Evolutionary conservation across 1,139 yeast genomes (phyloP).

Genomic region (Yamadazyma jaroonii): DNA sequence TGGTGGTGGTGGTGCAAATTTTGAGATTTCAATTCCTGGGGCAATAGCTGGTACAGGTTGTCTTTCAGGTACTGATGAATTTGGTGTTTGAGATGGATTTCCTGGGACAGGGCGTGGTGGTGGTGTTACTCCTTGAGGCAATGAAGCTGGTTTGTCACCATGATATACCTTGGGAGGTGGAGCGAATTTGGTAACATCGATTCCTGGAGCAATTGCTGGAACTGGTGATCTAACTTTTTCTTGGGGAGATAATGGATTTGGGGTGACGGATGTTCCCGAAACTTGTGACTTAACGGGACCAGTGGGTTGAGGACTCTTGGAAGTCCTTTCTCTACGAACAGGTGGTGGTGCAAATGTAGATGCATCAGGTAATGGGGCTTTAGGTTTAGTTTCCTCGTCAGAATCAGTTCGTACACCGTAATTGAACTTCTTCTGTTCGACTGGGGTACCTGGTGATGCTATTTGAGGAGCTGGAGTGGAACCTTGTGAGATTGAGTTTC

Average conservation of each 20-base stretch:
- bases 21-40: not conserved
- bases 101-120: slow-evolving; percentile 5
- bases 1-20: not conserved
- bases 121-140: slow-evolving; percentile 9
- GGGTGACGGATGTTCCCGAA: not conserved
- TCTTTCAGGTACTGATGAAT: too few species aligned
- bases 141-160: slow-evolving; percentile 1
- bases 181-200: slow-evolving; percentile 12
- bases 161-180: slow-evolving; percentile 18
- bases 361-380: slow-evolving; percentile 35
- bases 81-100: not conserved
- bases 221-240: slow-evolving; percentile 5
- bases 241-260: not conserved
- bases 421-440: slow-evolving; percentile 1
- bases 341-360: slow-evolving; percentile 45
- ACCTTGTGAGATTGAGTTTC: too few species aligned
- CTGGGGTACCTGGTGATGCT: not conserved
- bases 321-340: slow-evolving; percentile 22
- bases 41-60: slow-evolving; percentile 2
- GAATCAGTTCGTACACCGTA: slow-evolving; percentile 4
- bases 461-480: not conserved
- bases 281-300: not conserved
- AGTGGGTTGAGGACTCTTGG: not conserved
- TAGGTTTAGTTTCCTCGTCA: slow-evolving; percentile 12
- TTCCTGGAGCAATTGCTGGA: slow-evolving; percentile 14